Conservation (phyloP, 2,329 filamentous ascomycete species). For the Phaeosphaeriaceae sp. region DNA sequence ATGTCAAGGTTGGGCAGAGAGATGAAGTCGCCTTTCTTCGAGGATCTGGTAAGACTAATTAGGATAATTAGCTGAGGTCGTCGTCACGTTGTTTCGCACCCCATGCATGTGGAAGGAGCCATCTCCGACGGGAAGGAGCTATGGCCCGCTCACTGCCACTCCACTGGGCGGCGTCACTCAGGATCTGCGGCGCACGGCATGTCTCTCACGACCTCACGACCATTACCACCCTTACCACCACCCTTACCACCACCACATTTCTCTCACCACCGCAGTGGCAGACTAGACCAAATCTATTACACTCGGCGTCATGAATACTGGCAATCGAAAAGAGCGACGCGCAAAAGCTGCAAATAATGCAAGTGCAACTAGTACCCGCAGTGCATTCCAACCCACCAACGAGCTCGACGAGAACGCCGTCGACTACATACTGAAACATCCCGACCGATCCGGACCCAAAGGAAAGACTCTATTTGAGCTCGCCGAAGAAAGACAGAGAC, state of each 20-base stretch:
- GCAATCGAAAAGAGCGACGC: conserved; percentile 56
- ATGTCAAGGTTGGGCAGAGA: conserved; percentile 1
- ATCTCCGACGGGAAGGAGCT: conserved; percentile 15
- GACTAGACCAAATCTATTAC: conserved; percentile 5
- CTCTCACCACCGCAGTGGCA: no score
- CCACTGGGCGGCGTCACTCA: conserved; percentile 21
- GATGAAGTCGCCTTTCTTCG: no score
- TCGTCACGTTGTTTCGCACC: neutral
- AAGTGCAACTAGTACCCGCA: conserved; percentile 33
- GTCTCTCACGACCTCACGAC: conserved; percentile 11
- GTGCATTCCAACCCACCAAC: conserved; percentile 44
- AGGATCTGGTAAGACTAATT: no score
- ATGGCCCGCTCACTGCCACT: conserved; percentile 18
- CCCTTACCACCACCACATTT: neutral
- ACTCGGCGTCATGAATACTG: conserved; percentile 30
- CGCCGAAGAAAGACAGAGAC: conserved; percentile 65
- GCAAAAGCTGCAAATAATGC: conserved; percentile 42
- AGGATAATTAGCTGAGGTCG: no score
- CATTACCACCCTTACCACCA: no score
- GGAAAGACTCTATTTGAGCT: conserved; percentile 76
- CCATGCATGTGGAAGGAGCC: neutral
- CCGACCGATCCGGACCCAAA: conserved; percentile 67
- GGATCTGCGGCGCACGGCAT: conserved; percentile 28
- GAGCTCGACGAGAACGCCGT: conserved; percentile 53
- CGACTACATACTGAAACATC: conserved; percentile 69